A percentile compares a stretch with the other conserved stretches of the same genome.
Evolutionary conservation across 108 stramenopile genomes (phyloP).

Genomic region (Cyclotella choctawhatcheeana): DNA sequence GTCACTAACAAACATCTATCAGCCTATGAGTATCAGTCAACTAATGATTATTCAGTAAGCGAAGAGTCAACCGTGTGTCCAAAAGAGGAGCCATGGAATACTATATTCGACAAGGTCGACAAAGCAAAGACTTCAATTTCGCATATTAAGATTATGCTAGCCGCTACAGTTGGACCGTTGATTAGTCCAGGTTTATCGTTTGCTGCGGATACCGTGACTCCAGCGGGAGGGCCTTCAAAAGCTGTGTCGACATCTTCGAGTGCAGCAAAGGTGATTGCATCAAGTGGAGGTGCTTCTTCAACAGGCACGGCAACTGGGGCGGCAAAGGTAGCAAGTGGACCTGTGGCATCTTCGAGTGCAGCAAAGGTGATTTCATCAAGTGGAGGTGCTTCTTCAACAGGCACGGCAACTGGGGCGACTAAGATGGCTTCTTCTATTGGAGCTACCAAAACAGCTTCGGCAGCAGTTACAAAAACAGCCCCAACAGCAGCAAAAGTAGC

Average conservation of each 20-base stretch:
- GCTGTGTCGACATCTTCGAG: neutral
- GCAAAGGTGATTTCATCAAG: constrained; percentile 2
- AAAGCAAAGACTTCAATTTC: neutral
- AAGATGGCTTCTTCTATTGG: too few species aligned
- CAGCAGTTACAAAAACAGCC: neutral
- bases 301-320: neutral
- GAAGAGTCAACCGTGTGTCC: neutral
- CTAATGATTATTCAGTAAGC: too few species aligned
- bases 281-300: neutral
- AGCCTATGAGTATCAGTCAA: too few species aligned
- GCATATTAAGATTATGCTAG: neutral
- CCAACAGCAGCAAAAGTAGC: neutral
- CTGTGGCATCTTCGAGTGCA: neutral
- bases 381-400: neutral
- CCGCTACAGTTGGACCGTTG: neutral
- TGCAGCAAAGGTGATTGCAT: constrained; percentile 5
- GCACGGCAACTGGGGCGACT: neutral
- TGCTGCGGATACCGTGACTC: neutral
- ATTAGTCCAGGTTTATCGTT: neutral
- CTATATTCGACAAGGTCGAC: neutral
- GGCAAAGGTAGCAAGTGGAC: too few species aligned
- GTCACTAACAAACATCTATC: too few species aligned
- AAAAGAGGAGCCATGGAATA: neutral
- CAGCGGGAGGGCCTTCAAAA: neutral
- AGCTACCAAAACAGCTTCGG: neutral